Conservation (phyloP, 257 asterid species). For the Solanum rostratum region DNA sequence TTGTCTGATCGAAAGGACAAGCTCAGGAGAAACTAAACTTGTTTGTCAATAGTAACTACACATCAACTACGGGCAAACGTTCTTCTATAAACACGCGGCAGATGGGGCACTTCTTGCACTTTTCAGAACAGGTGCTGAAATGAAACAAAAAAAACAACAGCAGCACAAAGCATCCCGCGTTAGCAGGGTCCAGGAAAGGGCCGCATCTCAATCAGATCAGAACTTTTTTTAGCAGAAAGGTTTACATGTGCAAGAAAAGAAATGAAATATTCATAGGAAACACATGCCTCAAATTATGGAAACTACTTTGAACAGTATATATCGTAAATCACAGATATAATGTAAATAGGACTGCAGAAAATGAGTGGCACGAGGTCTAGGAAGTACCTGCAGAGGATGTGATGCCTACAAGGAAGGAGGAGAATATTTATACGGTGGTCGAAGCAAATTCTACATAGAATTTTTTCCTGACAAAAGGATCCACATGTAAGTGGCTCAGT, state of each 20-base stretch:
- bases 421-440: constrained; percentile 71
- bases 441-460: constrained; percentile 88
- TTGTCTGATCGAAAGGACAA: background rate
- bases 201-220: background rate
- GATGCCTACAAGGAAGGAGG: constrained; percentile 90
- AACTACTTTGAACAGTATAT: background rate
- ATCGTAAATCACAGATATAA: background rate
- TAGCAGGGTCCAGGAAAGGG: no score
- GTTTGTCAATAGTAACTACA: constrained; percentile 15
- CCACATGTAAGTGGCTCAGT: background rate
- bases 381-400: constrained; percentile 81
- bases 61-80: constrained; percentile 61
- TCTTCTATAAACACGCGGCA: constrained; percentile 78
- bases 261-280: background rate
- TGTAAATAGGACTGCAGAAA: background rate
- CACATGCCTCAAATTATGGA: background rate
- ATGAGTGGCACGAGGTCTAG: background rate
- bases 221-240: no score
- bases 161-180: no score
- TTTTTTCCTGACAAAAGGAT: constrained; percentile 53
- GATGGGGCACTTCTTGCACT: constrained; percentile 91
- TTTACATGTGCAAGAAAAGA: background rate
- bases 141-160: no score
- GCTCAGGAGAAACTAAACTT: background rate
- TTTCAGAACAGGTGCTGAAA: constrained; percentile 63